Percentiles rank a stretch among this genome's conserved stretches.
phyloP scores from a whole-genome alignment of 2,329 filamentous ascomycete genomes.

The Aureobasidium sp. region DNA sequence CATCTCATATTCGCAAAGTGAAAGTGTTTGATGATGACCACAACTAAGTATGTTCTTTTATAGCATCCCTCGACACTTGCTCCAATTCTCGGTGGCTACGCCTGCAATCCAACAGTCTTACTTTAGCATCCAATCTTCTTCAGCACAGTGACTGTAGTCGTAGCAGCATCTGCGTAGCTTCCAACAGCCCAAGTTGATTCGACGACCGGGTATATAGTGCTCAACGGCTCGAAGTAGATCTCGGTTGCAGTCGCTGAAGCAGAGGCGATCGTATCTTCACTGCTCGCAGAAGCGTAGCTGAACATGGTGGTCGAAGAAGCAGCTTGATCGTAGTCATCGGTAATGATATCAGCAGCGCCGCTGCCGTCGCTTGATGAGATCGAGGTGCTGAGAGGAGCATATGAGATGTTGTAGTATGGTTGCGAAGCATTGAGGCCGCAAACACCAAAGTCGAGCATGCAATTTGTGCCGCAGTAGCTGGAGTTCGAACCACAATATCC shows the following conservation, averaged over 20 bases:
- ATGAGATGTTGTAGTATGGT: neutral
- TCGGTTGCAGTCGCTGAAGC: neutral
- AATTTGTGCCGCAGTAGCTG: neutral
- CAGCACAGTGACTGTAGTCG: neutral
- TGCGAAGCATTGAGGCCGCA: neutral
- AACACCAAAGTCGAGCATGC: neutral
- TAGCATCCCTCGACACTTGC: too few relatives aligned
- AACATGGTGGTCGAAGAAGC: neutral
- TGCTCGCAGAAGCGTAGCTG: neutral
- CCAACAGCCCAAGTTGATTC: neutral
- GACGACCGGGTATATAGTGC: neutral
- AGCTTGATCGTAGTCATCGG: neutral
- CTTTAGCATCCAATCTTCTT: neutral
- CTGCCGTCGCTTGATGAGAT: neutral
- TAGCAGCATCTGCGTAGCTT: neutral
- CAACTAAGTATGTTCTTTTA: too few relatives aligned
- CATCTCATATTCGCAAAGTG: too few relatives aligned
- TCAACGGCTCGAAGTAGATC: neutral
- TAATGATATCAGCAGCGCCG: neutral
- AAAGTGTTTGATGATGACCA: too few relatives aligned
- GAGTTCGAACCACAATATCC: neutral
- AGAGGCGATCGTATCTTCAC: neutral
- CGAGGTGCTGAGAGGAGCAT: neutral
- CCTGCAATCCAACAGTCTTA: too few relatives aligned
- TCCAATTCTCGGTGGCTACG: too few relatives aligned